A percentile compares a stretch with the other conserved stretches of the same genome.
phyloP scores from a whole-genome alignment of 225 moss, liverwort and hornwort species.

The Anthoceros angustus region DNA sequence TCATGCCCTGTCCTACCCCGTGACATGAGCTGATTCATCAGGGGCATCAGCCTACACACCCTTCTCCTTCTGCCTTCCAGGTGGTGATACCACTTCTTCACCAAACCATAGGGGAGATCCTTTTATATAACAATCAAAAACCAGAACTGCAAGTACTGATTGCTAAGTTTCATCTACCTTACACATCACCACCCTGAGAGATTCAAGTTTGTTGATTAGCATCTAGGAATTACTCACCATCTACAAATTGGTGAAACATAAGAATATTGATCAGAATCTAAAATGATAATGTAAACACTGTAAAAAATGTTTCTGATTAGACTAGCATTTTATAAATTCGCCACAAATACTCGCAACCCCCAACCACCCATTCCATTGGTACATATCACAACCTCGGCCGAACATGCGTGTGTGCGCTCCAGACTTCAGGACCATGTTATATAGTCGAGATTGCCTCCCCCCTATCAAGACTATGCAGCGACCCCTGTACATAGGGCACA shows the following conservation, averaged over 20 bases:
- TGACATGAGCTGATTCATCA: no score
- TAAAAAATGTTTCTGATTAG: slow-evolving; percentile 7
- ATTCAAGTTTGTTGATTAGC: neutral
- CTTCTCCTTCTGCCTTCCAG: neutral
- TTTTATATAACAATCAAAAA: slow-evolving; percentile 1
- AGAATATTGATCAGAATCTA: slow-evolving; percentile 6
- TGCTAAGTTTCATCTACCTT: slow-evolving; percentile 1
- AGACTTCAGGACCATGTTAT: slow-evolving; percentile 12
- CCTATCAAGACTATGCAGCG: slow-evolving; percentile 32
- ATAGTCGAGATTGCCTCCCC: slow-evolving; percentile 35
- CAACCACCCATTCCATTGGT: slow-evolving; percentile 13
- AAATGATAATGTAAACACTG: slow-evolving; percentile 5
- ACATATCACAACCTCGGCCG: slow-evolving; percentile 13
- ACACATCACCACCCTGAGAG: neutral
- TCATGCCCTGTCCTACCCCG: no score
- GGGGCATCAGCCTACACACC: neutral
- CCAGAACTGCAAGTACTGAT: slow-evolving; percentile 1
- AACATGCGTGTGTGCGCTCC: slow-evolving; percentile 9
- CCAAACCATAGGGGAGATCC: neutral
- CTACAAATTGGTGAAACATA: slow-evolving; percentile 12
- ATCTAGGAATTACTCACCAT: slow-evolving; percentile 9
- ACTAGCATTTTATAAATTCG: slow-evolving; percentile 8
- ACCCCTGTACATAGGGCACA: slow-evolving; percentile 30
- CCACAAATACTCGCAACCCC: slow-evolving; percentile 8
- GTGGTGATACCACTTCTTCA: neutral